Percentiles rank a stretch among this genome's conserved stretches.
These are phyloP conservation scores for Glycyrrhiza uralensis DNA, from an alignment of 306 rosid species.

Conservation along the genomic window DNA sequence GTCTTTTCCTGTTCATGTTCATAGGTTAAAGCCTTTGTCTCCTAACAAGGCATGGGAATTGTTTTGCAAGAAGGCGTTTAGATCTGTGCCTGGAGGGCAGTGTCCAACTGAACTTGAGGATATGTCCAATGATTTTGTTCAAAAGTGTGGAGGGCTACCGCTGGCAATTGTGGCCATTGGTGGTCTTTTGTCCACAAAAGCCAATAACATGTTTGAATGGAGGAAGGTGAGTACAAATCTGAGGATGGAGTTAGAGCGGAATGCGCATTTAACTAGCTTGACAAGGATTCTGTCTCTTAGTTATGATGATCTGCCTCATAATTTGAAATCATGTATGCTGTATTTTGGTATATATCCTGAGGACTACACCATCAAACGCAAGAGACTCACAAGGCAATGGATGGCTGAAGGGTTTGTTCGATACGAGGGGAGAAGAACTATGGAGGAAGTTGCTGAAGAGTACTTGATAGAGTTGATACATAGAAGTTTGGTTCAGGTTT, in stretches of 20 bases:
- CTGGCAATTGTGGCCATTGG: constrained; percentile 29
- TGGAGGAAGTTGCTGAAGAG: constrained; percentile 20
- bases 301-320: constrained; percentile 18
- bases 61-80: constrained; percentile 21
- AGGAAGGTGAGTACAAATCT: neutral
- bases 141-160: constrained; percentile 31
- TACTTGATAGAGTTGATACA: constrained; percentile 17
- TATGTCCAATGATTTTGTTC: constrained; percentile 3
- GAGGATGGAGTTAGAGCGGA: neutral
- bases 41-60: constrained; percentile 14
- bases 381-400: constrained; percentile 23
- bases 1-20: neutral
- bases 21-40: neutral
- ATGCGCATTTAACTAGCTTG: neutral
- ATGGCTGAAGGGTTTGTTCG: constrained; percentile 30
- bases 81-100: neutral
- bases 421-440: neutral
- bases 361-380: neutral
- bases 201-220: constrained; percentile 10
- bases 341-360: constrained; percentile 35
- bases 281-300: constrained; percentile 8
- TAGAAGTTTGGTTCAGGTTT: constrained; percentile 29
- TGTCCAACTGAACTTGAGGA: constrained; percentile 12
- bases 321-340: constrained; percentile 13
- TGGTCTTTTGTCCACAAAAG: constrained; percentile 27